phyloP scores from a whole-genome alignment of 2,329 filamentous ascomycete species.

The Triangularia verruculosa region DNA sequence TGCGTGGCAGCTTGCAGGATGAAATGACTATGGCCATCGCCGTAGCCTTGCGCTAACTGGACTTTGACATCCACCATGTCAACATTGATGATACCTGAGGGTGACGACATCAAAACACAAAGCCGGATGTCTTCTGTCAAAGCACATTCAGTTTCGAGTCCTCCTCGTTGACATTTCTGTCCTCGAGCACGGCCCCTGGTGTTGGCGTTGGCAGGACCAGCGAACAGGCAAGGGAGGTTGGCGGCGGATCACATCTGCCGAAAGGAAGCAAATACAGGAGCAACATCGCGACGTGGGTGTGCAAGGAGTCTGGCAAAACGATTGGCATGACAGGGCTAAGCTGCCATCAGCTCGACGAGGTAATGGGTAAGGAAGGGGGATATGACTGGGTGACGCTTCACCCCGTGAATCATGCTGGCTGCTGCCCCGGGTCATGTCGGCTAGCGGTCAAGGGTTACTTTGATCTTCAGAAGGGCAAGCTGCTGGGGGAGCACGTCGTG shows the following conservation, averaged over 20 bases:
- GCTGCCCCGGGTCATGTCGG: constrained; percentile 26
- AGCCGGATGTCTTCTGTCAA: not conserved
- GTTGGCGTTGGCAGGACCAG: constrained; percentile 29
- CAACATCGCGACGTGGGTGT: constrained; percentile 27
- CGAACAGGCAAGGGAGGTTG: constrained; percentile 29
- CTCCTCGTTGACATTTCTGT: constrained; percentile 22
- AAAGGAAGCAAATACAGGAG: constrained; percentile 22
- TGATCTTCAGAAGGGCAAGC: constrained; percentile 17
- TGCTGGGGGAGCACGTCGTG: too few relatives aligned
- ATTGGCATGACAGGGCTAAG: constrained; percentile 26
- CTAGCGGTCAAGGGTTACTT: constrained; percentile 27
- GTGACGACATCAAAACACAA: not conserved
- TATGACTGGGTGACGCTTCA: constrained; percentile 28
- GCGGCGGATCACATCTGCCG: constrained; percentile 29
- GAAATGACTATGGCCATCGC: not conserved
- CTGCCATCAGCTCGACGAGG: constrained; percentile 11
- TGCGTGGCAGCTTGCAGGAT: not conserved
- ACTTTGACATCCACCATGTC: not conserved
- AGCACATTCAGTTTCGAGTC: not conserved
- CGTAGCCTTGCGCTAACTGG: not conserved
- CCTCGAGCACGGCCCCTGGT: constrained; percentile 29
- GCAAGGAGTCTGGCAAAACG: constrained; percentile 26
- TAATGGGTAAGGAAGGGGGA: constrained; percentile 12
- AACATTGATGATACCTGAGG: not conserved
- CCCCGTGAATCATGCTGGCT: constrained; percentile 29